Base-by-base conservation (phyloP, 2,329 filamentous ascomycete genomes). In the Epichloe sibirici region DNA sequence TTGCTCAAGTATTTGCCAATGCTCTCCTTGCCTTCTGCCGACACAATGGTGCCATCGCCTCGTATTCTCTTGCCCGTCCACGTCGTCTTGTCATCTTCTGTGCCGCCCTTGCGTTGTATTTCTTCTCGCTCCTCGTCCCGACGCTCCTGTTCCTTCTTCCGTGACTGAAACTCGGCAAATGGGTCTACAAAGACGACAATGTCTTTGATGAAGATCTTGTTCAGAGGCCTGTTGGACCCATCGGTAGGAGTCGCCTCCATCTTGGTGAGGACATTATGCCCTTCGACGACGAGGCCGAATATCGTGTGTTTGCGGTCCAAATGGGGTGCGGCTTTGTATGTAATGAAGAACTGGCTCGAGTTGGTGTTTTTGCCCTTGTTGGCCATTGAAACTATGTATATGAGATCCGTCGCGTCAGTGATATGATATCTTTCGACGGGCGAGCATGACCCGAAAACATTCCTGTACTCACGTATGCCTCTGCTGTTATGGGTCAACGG, bases 341-440 rank as follows among this genome's bases (percentile, higher is more conserved):
- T 88, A 64, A 98, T 86, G 74, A 97, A 98, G 65, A 84, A 98
- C 68, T 98, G 93, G 59, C 82, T 88, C 8, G 88, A 93, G 69
- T 98, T 98, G 23, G 91, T 97, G 64, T 96, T 91, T 65, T 96
- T 96, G 54, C 93, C 93, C 66, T 98, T 98, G 69, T 98, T 98
- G 42, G 93, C 93, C 93, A 98, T 98, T 59, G 85, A 90, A 28
- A 71, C 67, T 69, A 13, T 9, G 13, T 6, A 34, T 65, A 0
- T 17, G 21, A 15, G 38, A 34, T 28, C 11, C 9, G 40, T n/a
- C 2, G 23, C 17, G n/a, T 42, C 15, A 49, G 45, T 47, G 5
- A 37, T 37, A 7, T n/a, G 13, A 39, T 31, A 11, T 39, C 12
- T 39, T 39, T 39, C 1, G 37, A 13, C 15, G 15, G 15, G 9